Evolutionary conservation across 2,329 filamentous ascomycete genomes (phyloP), one percentile per base, ranked within the genome.

Genomic region (Periglandula ipomoeae): DNA sequence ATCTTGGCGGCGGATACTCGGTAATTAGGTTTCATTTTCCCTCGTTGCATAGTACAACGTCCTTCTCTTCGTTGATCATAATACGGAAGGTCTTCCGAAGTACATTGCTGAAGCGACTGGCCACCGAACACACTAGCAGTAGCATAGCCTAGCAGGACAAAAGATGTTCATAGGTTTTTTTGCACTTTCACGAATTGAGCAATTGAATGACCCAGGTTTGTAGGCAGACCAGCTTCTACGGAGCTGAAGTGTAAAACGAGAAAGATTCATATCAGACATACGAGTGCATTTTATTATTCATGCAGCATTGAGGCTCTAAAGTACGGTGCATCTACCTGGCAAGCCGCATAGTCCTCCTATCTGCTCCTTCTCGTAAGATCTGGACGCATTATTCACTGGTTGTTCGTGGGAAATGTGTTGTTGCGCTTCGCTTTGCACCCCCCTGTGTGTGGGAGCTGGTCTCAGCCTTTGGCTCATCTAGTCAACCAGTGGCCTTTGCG

Each of bases 401-500:
- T 41, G 30, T 10, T 11, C 24, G 15, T 37, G 17, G 3, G 24
- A 19, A 35, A 13, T 30, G 32, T 23, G 35, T 20, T 24, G 35
- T 17, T 17, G 24, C 35, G 6, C 23, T 8, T 11, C 17, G 5
- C 37, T 24, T 15, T 26, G 39, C 20, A n/a, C 10, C n/a, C 1
- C 20, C 11, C 5, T 19, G 6, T 27, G 22, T 19, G 24, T 13
- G n/a, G 24, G 7, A 9, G 4, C 11, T 11, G 4, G 58, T n/a
- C 58, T 52, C 17, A 17, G 17, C 57, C 56, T 50, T 51, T 55
- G 74, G 68, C 53, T 73, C 84, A 85, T 87, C 78, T 72, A 93
- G 85, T 95, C 87, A 95, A 59, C 77, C 78, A 53, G 79, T 76
- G 67, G 72, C 62, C 78, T 89, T 91, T 63, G 79, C 69, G 48